These are phyloP conservation scores for Acer yangbiense DNA, from an alignment of 345 rosid genomes.

Conservation along the genomic window DNA sequence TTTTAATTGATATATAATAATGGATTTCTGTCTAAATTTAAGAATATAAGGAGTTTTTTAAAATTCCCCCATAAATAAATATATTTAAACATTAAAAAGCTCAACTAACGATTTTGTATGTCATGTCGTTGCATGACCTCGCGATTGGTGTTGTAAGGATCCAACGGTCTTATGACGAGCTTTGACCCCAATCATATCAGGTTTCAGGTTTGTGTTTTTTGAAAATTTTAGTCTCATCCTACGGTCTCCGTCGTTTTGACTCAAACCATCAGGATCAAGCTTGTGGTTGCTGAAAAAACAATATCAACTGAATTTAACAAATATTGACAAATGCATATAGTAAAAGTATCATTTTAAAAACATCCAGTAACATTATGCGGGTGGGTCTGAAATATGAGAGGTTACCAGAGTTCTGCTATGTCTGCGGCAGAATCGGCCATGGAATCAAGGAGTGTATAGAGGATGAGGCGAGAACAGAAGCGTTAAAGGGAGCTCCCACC, in stretches of 20 bases:
- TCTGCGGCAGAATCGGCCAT: too few relatives aligned
- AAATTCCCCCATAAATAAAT: neutral
- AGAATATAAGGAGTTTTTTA: neutral
- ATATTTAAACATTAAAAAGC: neutral
- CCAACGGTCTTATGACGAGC: neutral
- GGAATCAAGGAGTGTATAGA: too few relatives aligned
- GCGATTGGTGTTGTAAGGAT: neutral
- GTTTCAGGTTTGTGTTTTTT: neutral
- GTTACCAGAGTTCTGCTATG: too few relatives aligned
- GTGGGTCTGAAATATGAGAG: too few relatives aligned
- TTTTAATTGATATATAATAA: too few relatives aligned
- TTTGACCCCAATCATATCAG: neutral
- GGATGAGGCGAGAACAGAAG: too few relatives aligned
- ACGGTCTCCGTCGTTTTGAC: neutral
- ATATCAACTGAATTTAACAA: too few relatives aligned
- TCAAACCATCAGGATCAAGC: neutral
- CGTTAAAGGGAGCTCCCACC: too few relatives aligned
- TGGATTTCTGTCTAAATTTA: too few relatives aligned
- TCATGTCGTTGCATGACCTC: neutral
- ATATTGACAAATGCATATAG: too few relatives aligned
- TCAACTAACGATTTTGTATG: neutral
- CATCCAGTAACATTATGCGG: too few relatives aligned
- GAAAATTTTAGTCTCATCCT: neutral
- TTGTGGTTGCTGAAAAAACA: neutral
- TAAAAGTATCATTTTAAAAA: too few relatives aligned